Percentiles rank a stretch among this genome's conserved stretches.
Conservation (phyloP, 495 filamentous ascomycete genomes). For the Penicillium flavigenum region DNA sequence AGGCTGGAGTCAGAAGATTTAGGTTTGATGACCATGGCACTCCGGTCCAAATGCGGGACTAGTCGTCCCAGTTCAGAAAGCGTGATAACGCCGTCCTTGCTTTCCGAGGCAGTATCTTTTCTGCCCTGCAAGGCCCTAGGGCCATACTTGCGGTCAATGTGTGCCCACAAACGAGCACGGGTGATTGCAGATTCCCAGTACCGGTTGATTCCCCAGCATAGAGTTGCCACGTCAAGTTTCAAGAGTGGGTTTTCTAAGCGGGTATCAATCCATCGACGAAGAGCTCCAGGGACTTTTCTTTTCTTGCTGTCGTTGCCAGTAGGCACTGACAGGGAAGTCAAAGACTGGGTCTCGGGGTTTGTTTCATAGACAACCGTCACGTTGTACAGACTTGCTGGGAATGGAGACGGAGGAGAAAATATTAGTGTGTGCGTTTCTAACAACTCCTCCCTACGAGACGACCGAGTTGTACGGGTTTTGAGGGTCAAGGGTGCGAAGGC, state of each 20-base stretch:
- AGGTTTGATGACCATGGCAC: constrained; percentile 39
- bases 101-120: neutral
- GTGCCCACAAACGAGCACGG: constrained; percentile 42
- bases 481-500: constrained; percentile 41
- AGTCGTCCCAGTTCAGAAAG: constrained; percentile 32
- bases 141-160: constrained; percentile 31
- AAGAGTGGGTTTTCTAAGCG: constrained; percentile 39
- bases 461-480: constrained; percentile 27
- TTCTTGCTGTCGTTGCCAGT: constrained; percentile 23
- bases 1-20: constrained; percentile 15
- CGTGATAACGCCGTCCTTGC: constrained; percentile 18
- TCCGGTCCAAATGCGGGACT: constrained; percentile 41
- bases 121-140: constrained; percentile 3
- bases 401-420: constrained; percentile 39
- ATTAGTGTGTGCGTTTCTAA: constrained; percentile 40
- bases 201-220: constrained; percentile 46
- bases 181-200: constrained; percentile 44
- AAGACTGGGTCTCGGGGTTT: constrained; percentile 38
- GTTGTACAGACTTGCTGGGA: constrained; percentile 38
- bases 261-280: constrained; percentile 44
- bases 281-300: constrained; percentile 28
- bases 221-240: constrained; percentile 42
- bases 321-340: constrained; percentile 35
- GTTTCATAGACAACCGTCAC: constrained; percentile 42
- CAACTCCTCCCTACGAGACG: constrained; percentile 18